Percentiles rank a stretch among this genome's conserved stretches.
phyloP scores from a whole-genome alignment of 441 rosid species.

The Syzygium syzygioides region DNA sequence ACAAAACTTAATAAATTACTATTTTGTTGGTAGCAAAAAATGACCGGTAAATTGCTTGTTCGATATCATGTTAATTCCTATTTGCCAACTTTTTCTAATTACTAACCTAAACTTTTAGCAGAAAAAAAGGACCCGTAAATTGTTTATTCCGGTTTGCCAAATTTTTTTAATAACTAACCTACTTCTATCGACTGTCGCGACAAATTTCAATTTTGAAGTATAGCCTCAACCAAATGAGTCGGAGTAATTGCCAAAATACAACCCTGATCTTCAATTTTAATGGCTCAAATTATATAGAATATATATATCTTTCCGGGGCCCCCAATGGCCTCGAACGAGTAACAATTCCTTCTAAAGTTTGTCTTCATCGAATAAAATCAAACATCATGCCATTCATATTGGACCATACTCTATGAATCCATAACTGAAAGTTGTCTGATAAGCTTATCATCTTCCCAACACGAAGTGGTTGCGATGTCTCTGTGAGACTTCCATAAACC shows the following conservation, averaged over 20 bases:
- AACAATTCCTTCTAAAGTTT: background rate
- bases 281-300: background rate
- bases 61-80: background rate
- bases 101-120: background rate
- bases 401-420: background rate
- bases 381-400: background rate
- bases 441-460: background rate
- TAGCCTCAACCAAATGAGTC: background rate
- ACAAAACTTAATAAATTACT: background rate
- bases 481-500: background rate
- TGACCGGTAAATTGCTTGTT: background rate
- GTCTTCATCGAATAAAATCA: background rate
- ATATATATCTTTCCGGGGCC: background rate
- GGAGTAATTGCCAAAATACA: background rate
- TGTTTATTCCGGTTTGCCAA: background rate
- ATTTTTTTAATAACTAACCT: background rate
- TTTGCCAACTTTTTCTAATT: background rate
- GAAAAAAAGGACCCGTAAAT: background rate
- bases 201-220: background rate
- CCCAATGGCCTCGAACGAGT: background rate
- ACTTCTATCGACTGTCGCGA: background rate
- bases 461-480: background rate
- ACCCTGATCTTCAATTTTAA: background rate
- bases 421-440: no score
- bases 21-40: background rate